These are phyloP conservation scores for Psophocarpus tetragonolobus DNA, from an alignment of 306 rosid species.

Conservation along the genomic window DNA sequence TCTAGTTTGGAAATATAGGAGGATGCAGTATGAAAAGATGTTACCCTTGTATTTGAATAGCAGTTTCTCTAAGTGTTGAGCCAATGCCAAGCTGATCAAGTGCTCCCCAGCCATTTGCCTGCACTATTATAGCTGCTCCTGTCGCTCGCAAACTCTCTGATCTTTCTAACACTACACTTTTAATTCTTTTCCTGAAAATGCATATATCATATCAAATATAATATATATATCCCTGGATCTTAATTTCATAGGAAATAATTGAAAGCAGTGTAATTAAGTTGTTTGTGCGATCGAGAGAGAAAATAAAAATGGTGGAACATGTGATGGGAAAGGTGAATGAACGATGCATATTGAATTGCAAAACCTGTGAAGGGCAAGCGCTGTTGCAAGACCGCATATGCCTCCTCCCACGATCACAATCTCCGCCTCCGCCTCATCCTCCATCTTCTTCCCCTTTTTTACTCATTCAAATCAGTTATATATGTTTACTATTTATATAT, in stretches of 20 bases:
- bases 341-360: too few species aligned
- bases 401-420: slow-evolving; percentile 69
- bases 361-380: slow-evolving; percentile 70
- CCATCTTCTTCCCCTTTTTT: slow-evolving; percentile 32
- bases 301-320: too few species aligned
- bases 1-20: neutral
- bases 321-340: too few species aligned
- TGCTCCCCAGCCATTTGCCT: slow-evolving; percentile 62
- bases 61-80: slow-evolving; percentile 45
- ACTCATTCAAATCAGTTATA: neutral
- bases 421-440: slow-evolving; percentile 36
- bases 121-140: slow-evolving; percentile 50
- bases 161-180: slow-evolving; percentile 57
- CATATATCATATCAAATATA: too few species aligned
- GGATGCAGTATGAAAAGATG: neutral
- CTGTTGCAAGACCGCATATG: slow-evolving; percentile 70
- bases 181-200: slow-evolving; percentile 49
- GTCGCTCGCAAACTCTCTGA: slow-evolving; percentile 44
- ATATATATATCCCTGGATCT: too few species aligned
- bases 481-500: too few species aligned
- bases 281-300: too few species aligned
- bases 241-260: too few species aligned
- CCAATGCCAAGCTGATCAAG: slow-evolving; percentile 61
- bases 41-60: slow-evolving; percentile 46
- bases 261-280: too few species aligned